A percentile compares a stretch with the other conserved stretches of the same genome.
Evolutionary conservation across 495 filamentous ascomycete species (phyloP).

Genomic region (Penicillium soppii): DNA sequence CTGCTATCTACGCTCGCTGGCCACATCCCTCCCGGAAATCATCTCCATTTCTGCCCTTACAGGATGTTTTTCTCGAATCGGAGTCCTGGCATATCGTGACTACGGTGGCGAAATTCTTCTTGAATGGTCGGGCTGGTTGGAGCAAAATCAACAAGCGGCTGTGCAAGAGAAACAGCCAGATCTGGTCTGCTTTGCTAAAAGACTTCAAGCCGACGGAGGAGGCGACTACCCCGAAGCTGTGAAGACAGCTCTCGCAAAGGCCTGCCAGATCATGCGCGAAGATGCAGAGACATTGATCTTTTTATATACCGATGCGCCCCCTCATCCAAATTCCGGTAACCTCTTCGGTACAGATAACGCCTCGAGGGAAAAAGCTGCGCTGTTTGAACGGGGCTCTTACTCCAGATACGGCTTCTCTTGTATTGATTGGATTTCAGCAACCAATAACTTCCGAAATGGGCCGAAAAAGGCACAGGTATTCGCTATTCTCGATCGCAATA

Average conservation of each 20-base stretch:
- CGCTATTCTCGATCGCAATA: slow-evolving; percentile 17
- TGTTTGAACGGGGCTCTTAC: slow-evolving; percentile 18
- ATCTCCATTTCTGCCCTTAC: slow-evolving; percentile 44
- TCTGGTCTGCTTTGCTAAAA: slow-evolving; percentile 4
- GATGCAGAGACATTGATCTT: slow-evolving; percentile 46
- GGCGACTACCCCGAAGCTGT: slow-evolving; percentile 44
- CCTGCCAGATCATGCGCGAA: slow-evolving; percentile 41
- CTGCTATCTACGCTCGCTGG: slow-evolving; percentile 35
- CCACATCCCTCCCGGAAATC: slow-evolving; percentile 41
- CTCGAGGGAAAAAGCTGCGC: slow-evolving; percentile 3
- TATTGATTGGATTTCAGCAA: slow-evolving; percentile 40
- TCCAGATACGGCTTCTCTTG: slow-evolving; percentile 32
- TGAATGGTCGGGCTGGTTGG: slow-evolving; percentile 45
- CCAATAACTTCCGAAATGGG: slow-evolving; percentile 21
- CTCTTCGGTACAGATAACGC: slow-evolving; percentile 11
- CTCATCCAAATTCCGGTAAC: slow-evolving; percentile 32
- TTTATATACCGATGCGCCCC: slow-evolving; percentile 49
- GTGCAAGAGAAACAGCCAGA: slow-evolving; percentile 8
- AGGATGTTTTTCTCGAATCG: slow-evolving; percentile 42
- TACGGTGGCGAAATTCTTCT: slow-evolving; percentile 31
- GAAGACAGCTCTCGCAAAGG: slow-evolving; percentile 44
- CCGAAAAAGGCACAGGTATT: slow-evolving; percentile 41
- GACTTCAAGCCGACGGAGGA: slow-evolving; percentile 13
- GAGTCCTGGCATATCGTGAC: slow-evolving; percentile 46
- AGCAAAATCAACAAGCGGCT: background rate